These are phyloP conservation scores for Biscogniauxia mediterranea DNA, from an alignment of 2,329 filamentous ascomycete species.

Conservation along the genomic window DNA sequence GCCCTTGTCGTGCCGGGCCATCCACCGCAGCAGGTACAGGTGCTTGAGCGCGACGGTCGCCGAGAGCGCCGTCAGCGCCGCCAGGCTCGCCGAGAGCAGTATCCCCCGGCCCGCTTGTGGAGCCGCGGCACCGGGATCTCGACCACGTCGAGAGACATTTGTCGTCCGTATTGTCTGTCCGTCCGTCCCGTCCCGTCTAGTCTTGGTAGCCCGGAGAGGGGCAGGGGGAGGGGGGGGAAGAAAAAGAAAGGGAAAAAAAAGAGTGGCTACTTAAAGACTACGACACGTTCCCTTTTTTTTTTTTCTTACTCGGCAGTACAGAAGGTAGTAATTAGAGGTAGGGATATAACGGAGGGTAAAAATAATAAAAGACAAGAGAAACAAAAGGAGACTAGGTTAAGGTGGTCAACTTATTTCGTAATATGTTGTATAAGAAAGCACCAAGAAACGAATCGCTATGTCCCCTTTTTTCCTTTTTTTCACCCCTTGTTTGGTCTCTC, in stretches of 20 bases:
- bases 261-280: too few species aligned
- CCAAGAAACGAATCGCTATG: not conserved
- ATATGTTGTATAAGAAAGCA: not conserved
- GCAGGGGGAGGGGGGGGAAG: too few species aligned
- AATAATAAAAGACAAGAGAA: not conserved
- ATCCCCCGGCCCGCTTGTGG: not conserved
- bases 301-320: too few species aligned
- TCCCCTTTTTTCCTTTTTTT: not conserved
- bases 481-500: too few species aligned
- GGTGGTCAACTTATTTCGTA: conserved; percentile 1
- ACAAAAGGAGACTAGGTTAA: not conserved
- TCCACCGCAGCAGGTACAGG: conserved; percentile 2
- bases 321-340: too few species aligned
- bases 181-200: too few species aligned
- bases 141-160: conserved; percentile 1
- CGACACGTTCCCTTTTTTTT: too few species aligned
- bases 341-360: too few species aligned
- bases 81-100: not conserved
- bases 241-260: too few species aligned
- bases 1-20: conserved; percentile 1
- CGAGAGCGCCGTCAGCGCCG: not conserved
- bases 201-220: too few species aligned
- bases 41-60: not conserved
- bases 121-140: conserved; percentile 4
- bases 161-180: too few species aligned